Percentiles rank a stretch among this genome's conserved stretches.
phyloP scores from a whole-genome alignment of 306 rosid species.

The Mimosa pudica region DNA sequence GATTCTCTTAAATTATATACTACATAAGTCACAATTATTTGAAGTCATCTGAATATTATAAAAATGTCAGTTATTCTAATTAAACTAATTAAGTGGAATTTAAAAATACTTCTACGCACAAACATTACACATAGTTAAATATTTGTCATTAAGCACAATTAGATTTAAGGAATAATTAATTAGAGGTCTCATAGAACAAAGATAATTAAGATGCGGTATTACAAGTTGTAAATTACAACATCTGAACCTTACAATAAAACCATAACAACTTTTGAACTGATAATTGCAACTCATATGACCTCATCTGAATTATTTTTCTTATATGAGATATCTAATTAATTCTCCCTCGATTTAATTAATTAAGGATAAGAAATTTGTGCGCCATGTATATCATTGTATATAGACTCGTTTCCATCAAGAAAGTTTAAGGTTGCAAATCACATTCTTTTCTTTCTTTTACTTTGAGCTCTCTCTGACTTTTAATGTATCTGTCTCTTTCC shows the following conservation, averaged over 20 bases:
- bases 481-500: constrained; percentile 7
- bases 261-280: no score
- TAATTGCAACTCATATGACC: no score
- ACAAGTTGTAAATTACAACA: no score
- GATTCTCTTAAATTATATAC: not conserved
- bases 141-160: not conserved
- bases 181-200: no score
- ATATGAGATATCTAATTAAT: no score
- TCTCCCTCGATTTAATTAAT: not conserved
- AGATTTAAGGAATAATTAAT: no score
- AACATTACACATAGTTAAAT: not conserved
- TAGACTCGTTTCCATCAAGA: constrained; percentile 19
- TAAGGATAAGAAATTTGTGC: not conserved
- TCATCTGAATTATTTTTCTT: no score
- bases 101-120: not conserved
- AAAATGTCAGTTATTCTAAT: not conserved
- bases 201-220: no score
- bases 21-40: not conserved
- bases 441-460: not conserved
- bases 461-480: constrained; percentile 5
- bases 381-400: not conserved
- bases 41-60: not conserved
- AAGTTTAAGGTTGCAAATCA: not conserved
- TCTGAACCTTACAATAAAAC: no score
- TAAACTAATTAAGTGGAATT: not conserved